These are phyloP conservation scores for Mycena belliarum DNA, from an alignment of 768 basidiomycete genomes.

Conservation along the genomic window DNA sequence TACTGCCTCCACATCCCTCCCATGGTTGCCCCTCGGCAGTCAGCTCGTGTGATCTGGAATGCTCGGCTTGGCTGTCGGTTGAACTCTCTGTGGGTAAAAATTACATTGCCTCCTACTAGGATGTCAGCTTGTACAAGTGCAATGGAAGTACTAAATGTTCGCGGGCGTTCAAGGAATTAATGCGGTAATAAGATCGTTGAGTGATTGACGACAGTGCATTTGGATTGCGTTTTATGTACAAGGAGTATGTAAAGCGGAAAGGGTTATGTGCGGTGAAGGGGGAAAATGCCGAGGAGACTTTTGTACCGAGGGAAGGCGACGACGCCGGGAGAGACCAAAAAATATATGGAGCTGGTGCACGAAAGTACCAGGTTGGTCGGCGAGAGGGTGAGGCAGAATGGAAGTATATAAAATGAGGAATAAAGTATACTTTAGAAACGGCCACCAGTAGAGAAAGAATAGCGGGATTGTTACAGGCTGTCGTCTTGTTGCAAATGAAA, in stretches of 20 bases:
- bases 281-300: conserved; percentile 20
- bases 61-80: conserved; percentile 16
- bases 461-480: conserved; percentile 44
- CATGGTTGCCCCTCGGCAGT: conserved; percentile 16
- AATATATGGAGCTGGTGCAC: conserved; percentile 16
- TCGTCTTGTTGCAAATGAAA: conserved; percentile 51
- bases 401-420: conserved; percentile 78
- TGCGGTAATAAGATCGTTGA: neutral
- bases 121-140: conserved; percentile 7
- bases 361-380: conserved; percentile 21
- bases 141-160: conserved; percentile 14
- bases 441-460: conserved; percentile 49
- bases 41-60: conserved; percentile 14
- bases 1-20: conserved; percentile 18
- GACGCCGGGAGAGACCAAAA: conserved; percentile 18
- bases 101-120: conserved; percentile 1
- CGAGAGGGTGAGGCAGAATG: conserved; percentile 21
- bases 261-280: conserved; percentile 22
- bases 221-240: conserved; percentile 23
- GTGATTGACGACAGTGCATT: conserved; percentile 20
- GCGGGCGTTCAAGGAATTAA: neutral
- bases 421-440: conserved; percentile 73
- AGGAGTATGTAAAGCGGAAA: conserved; percentile 11
- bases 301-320: conserved; percentile 20
- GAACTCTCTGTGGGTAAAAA: conserved; percentile 22